These are phyloP conservation scores for Phaeodactylum tricornutum DNA, from an alignment of 108 stramenopile species.

Conservation along the genomic window DNA sequence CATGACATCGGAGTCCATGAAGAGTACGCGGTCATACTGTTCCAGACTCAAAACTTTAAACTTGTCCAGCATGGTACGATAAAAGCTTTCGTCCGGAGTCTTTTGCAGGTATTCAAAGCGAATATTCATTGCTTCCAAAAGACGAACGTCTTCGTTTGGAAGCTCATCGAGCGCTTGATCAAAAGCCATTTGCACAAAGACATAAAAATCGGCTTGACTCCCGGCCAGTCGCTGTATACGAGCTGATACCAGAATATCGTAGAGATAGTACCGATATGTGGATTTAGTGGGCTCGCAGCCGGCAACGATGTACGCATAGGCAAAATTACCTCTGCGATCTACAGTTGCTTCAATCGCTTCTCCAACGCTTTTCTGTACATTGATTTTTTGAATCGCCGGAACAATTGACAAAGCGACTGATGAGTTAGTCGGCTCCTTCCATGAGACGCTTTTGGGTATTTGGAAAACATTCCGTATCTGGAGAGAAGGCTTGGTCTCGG, in stretches of 20 bases:
- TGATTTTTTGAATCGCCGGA: too few relatives aligned
- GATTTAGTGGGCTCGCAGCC: slow-evolving; percentile 26
- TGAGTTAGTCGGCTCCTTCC: too few relatives aligned
- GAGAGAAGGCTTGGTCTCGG: too few relatives aligned
- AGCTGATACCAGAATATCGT: slow-evolving; percentile 25
- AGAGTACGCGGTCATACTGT: slow-evolving; percentile 39
- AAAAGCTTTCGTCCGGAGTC: slow-evolving; percentile 5
- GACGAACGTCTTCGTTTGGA: background rate
- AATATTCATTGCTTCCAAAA: slow-evolving; percentile 12
- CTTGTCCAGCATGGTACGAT: slow-evolving; percentile 22
- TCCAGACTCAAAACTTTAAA: slow-evolving; percentile 24
- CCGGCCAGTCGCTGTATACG: slow-evolving; percentile 9
- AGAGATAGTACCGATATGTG: slow-evolving; percentile 26
- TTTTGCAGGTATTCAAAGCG: slow-evolving; percentile 7
- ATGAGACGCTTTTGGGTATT: too few relatives aligned
- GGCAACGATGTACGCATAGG: slow-evolving; percentile 31
- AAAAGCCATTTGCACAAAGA: slow-evolving; percentile 24
- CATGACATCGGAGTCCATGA: slow-evolving; percentile 47
- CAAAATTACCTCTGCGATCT: too few relatives aligned
- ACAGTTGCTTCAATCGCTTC: too few relatives aligned
- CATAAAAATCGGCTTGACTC: slow-evolving; percentile 26
- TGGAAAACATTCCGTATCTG: too few relatives aligned
- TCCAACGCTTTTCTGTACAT: too few relatives aligned
- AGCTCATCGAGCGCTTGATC: background rate
- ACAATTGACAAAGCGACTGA: too few relatives aligned